These are phyloP conservation scores for Meyerozyma elateridarum DNA, from an alignment of 1,139 yeast genomes.

Conservation along the genomic window DNA sequence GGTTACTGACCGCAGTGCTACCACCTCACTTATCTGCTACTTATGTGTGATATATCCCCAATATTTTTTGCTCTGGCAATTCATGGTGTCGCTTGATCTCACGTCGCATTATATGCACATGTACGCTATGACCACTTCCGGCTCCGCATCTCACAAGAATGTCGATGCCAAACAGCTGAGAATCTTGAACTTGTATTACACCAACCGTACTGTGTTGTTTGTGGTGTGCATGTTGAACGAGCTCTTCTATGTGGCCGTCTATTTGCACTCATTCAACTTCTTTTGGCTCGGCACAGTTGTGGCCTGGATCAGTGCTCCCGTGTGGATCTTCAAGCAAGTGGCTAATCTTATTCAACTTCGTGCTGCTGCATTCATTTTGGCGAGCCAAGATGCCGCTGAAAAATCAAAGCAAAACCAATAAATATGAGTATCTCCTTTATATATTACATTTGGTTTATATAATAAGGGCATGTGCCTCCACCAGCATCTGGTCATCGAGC, in stretches of 20 bases:
- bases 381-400: constrained; percentile 72
- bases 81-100: constrained; percentile 79
- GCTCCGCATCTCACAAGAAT: constrained; percentile 79
- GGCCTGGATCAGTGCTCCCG: constrained; percentile 66
- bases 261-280: constrained; percentile 65
- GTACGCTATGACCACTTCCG: constrained; percentile 86
- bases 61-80: constrained; percentile 68
- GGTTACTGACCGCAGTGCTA: constrained; percentile 98
- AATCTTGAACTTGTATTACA: constrained; percentile 80
- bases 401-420: constrained; percentile 24
- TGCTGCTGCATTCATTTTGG: constrained; percentile 79
- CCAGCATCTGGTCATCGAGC: constrained; percentile 3
- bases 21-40: constrained; percentile 83
- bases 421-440: no score
- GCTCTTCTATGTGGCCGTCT: constrained; percentile 84
- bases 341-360: constrained; percentile 86
- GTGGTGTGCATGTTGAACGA: constrained; percentile 90
- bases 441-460: no score
- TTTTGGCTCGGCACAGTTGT: constrained; percentile 66
- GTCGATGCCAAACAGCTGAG: constrained; percentile 68
- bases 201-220: constrained; percentile 78
- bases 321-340: constrained; percentile 87
- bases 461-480: no score
- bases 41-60: constrained; percentile 75
- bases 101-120: constrained; percentile 98